Conservation (phyloP, 768 basidiomycete species). For the Tremella fuciformis region DNA sequence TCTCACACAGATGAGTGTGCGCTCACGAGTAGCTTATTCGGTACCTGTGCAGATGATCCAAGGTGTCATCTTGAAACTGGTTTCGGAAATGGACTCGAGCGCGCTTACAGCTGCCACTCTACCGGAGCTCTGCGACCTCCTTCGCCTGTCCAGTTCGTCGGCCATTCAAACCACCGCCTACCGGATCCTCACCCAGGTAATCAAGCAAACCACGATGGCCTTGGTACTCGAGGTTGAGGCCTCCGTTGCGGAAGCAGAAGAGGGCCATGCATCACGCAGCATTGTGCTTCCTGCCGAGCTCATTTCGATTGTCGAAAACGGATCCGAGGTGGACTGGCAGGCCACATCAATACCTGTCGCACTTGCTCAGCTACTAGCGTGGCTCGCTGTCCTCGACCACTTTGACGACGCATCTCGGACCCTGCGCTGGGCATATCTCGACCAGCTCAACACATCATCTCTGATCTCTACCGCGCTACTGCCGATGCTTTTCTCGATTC, state of each 20-base stretch:
- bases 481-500: conserved; percentile 65
- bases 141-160: conserved; percentile 60
- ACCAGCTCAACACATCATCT: conserved; percentile 70
- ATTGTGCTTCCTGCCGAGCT: conserved; percentile 67
- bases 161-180: conserved; percentile 77
- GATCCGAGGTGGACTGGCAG: conserved; percentile 32
- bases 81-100: conserved; percentile 65
- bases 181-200: conserved; percentile 65
- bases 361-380: conserved; percentile 61
- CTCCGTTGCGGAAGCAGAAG: conserved; percentile 66
- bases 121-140: conserved; percentile 70
- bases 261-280: conserved; percentile 53
- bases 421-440: conserved; percentile 78
- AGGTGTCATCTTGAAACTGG: conserved; percentile 64
- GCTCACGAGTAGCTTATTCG: conserved; percentile 50
- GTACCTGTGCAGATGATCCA: conserved; percentile 64
- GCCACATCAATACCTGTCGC: conserved; percentile 15
- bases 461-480: conserved; percentile 67
- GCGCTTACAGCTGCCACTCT: conserved; percentile 61
- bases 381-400: conserved; percentile 84
- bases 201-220: conserved; percentile 71
- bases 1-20: conserved; percentile 4
- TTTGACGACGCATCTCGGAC: conserved; percentile 86
- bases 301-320: conserved; percentile 60
- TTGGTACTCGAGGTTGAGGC: conserved; percentile 71